A percentile compares a stretch with the other conserved stretches of the same genome.
phyloP scores from a whole-genome alignment of 495 filamentous ascomycete genomes.

The Hyaloscypha bicolor region DNA sequence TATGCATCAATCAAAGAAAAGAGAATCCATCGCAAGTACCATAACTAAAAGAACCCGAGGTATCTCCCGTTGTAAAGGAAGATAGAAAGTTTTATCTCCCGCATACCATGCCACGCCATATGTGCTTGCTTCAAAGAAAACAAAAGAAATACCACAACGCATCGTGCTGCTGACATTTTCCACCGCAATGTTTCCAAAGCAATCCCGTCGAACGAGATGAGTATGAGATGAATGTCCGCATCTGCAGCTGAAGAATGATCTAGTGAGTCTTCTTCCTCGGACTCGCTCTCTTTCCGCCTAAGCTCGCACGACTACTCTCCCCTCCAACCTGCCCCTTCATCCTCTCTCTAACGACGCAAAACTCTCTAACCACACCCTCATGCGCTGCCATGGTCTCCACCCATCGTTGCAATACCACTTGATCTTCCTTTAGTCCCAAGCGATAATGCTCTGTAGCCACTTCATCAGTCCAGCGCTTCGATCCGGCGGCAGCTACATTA shows the following conservation, averaged over 20 bases:
- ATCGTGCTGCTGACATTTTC: neutral
- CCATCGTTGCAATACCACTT: slow-evolving; percentile 65
- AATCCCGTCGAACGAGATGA: neutral
- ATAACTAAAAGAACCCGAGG: neutral
- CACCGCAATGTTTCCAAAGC: neutral
- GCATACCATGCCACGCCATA: neutral
- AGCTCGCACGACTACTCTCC: neutral
- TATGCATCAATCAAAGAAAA: slow-evolving; percentile 1
- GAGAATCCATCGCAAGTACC: neutral
- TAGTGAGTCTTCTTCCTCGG: slow-evolving; percentile 27
- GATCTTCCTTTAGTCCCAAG: slow-evolving; percentile 64
- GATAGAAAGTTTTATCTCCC: neutral
- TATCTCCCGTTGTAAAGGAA: neutral
- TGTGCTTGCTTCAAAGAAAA: neutral
- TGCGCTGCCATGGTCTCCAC: slow-evolving; percentile 64
- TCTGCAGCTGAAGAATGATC: neutral
- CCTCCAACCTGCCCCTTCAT: slow-evolving; percentile 29
- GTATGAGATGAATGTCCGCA: neutral
- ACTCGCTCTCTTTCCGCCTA: neutral
- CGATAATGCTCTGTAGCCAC: slow-evolving; percentile 54
- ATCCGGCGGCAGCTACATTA: slow-evolving; percentile 48
- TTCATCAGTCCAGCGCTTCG: slow-evolving; percentile 59
- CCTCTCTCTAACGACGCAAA: slow-evolving; percentile 57
- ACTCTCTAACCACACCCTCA: slow-evolving; percentile 58
- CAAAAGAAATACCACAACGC: neutral